Base-by-base conservation (phyloP, 2,329 filamentous ascomycete genomes). In the Tothia fuscella region DNA sequence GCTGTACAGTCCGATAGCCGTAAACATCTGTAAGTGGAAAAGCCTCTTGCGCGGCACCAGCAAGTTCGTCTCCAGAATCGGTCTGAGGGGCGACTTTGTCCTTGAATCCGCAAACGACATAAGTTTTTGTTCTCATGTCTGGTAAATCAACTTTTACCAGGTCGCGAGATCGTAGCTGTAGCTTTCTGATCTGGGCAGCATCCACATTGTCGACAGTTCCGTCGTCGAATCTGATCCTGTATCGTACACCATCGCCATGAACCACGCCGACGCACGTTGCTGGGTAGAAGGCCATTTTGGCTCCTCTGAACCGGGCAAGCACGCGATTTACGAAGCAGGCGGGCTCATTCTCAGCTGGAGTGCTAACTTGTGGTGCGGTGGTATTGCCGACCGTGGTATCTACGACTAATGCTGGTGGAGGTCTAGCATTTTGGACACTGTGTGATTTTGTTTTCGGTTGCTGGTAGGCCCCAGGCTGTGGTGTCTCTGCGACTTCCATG, bases 241-340 rank as follows among this genome's bases (percentile, higher is more conserved):
- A 68, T 22, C 64, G 65, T 28, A 50, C 50, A 2, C 51, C 50
- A 38, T 65, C 58, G 0, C 56, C 50, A 3, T 56, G 51, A 33
- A 60, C 54, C 13, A 56, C 58, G 3, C 67, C 70, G 25, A 76
- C 54, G 49, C 68, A 78, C n/a, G 67, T 73, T 6, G 71, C 76
- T 36, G 76, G 73, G 51, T 75, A 77, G 52, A 71, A 79, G n/a
- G 60, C 64, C 41, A 66, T 65, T 36, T 62, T 67, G 2, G 20
- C 19, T 16, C 70, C 68, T 48, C 67, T 74, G 66, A 75, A 80
- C 21, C 65, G 62, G 6, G 75, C 74, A 47, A 78, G 65, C 0
- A 79, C 66, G 46, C 76, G 66, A 41, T 71, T 70, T 4, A 67
- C 20, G 16, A 22, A 16, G n/a, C 13, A 17, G 21, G 19, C 21